Conservation (phyloP, 1,139 yeast genomes). For the Yamadazyma trypodendri region DNA sequence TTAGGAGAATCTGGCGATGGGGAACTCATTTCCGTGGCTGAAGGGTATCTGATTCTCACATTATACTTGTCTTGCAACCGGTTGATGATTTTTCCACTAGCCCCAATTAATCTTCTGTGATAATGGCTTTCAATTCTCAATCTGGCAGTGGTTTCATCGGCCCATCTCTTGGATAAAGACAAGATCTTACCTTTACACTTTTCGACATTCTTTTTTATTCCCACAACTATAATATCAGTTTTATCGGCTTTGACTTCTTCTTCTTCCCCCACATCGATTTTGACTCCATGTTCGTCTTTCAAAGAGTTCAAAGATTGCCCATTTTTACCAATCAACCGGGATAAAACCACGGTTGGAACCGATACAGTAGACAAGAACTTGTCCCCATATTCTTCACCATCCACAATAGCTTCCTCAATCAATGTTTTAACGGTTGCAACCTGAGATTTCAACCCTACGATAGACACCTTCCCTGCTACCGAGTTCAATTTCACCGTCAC, state of each 20-base stretch:
- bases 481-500: constrained; percentile 42
- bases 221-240: constrained; percentile 63
- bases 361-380: constrained; percentile 47
- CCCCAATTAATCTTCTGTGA: constrained; percentile 84
- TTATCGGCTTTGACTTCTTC: constrained; percentile 39
- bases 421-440: constrained; percentile 55
- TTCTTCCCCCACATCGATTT: constrained; percentile 57
- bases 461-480: constrained; percentile 52
- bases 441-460: constrained; percentile 62
- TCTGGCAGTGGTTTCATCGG: constrained; percentile 72
- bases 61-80: constrained; percentile 88
- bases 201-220: constrained; percentile 77
- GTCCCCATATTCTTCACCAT: constrained; percentile 63
- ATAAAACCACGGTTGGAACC: constrained; percentile 66
- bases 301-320: constrained; percentile 72
- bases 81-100: constrained; percentile 76
- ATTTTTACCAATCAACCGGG: constrained; percentile 86
- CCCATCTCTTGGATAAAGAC: constrained; percentile 69
- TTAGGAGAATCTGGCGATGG: constrained; percentile 36
- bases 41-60: constrained; percentile 78
- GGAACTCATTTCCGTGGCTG: constrained; percentile 27
- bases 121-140: constrained; percentile 71
- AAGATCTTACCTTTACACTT: constrained; percentile 64
- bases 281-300: constrained; percentile 77
- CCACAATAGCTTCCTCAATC: constrained; percentile 55